phyloP scores from a whole-genome alignment of 257 asterid genomes.

The Petunia axillaris region DNA sequence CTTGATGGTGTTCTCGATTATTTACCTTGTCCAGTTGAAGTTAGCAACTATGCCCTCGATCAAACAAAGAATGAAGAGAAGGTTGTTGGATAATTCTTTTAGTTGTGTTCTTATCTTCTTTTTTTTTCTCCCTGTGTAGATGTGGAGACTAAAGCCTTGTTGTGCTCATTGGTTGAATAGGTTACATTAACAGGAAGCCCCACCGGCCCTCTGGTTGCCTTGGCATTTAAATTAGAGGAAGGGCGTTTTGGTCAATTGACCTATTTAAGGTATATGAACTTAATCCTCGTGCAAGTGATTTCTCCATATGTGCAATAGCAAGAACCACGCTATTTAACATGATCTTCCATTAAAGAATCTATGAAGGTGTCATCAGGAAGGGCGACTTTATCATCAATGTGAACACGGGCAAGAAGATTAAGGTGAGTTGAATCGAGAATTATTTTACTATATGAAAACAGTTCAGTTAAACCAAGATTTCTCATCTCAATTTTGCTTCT shows the following conservation, averaged over 20 bases:
- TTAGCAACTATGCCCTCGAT: constrained; percentile 83
- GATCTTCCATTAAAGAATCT: constrained; percentile 62
- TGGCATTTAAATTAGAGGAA: constrained; percentile 97
- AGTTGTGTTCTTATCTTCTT: constrained; percentile 25
- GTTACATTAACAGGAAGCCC: constrained; percentile 85
- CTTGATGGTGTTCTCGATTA: constrained; percentile 94
- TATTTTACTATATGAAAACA: background rate
- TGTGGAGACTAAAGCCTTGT: constrained; percentile 11
- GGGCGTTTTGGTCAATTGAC: constrained; percentile 96
- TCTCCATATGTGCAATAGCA: background rate
- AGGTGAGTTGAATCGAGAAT: constrained; percentile 50
- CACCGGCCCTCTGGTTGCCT: constrained; percentile 90
- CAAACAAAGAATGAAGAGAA: constrained; percentile 90
- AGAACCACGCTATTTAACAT: background rate
- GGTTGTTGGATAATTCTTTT: constrained; percentile 43
- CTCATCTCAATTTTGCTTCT: constrained; percentile 13
- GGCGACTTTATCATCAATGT: constrained; percentile 86
- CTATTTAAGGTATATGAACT: constrained; percentile 70
- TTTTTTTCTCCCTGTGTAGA: background rate
- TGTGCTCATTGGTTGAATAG: constrained; percentile 45
- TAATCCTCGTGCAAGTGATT: constrained; percentile 1
- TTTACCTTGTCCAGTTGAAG: constrained; percentile 93
- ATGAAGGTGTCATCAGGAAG: constrained; percentile 94
- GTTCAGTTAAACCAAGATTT: background rate
- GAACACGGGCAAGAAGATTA: constrained; percentile 92